phyloP scores from a whole-genome alignment of 345 rosid species.

The Orychophragmus violaceus region DNA sequence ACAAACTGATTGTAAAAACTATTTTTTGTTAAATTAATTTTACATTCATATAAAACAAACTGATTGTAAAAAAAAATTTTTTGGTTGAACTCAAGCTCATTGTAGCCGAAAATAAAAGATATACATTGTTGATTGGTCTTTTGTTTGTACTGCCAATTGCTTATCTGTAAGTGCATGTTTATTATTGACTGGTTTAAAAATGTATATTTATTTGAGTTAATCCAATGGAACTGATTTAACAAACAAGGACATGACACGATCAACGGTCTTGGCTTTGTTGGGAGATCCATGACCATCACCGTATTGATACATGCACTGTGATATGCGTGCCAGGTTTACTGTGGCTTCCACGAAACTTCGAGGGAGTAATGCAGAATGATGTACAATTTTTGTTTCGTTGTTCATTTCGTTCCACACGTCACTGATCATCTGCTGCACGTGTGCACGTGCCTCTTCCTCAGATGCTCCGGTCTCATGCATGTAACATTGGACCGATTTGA shows the following conservation, averaged over 20 bases:
- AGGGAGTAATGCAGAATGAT: background rate
- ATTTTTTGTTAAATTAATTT: too few relatives aligned
- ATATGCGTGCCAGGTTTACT: conserved; percentile 27
- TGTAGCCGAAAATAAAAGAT: too few relatives aligned
- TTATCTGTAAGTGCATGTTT: too few relatives aligned
- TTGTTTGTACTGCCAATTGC: too few relatives aligned
- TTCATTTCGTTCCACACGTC: conserved; percentile 20
- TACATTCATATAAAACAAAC: too few relatives aligned
- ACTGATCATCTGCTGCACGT: conserved; percentile 3
- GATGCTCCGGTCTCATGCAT: conserved; percentile 33
- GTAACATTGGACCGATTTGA: conserved; percentile 33
- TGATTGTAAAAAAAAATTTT: too few relatives aligned
- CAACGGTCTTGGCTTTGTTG: background rate
- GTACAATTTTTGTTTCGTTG: background rate
- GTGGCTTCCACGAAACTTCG: conserved; percentile 6
- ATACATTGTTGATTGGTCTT: too few relatives aligned
- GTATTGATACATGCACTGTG: conserved; percentile 26
- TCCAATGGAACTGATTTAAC: background rate
- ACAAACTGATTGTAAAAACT: too few relatives aligned
- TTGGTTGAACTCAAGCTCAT: too few relatives aligned
- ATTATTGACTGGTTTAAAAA: background rate
- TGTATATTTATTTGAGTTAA: background rate
- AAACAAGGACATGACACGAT: conserved; percentile 4
- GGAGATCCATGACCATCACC: conserved; percentile 39
- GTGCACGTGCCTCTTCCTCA: conserved; percentile 17